Percentiles rank a stretch among this genome's conserved stretches.
These are phyloP conservation scores for Sugiyamaella castrensis DNA, from an alignment of 1,139 yeast species.

Conservation along the genomic window DNA sequence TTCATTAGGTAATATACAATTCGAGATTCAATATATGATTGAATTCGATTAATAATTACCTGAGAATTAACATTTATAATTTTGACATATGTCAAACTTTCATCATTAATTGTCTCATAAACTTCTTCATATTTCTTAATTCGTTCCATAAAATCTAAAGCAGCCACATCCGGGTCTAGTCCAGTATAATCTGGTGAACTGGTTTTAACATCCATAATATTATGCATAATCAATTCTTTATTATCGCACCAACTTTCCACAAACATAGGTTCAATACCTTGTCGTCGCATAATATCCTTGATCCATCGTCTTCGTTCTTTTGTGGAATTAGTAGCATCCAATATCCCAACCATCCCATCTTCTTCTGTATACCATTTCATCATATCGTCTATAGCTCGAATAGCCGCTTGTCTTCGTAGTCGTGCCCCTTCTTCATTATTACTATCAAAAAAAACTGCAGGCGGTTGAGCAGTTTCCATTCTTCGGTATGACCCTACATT, in stretches of 20 bases:
- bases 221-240: conserved; percentile 69
- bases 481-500: conserved; percentile 87
- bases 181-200: conserved; percentile 85
- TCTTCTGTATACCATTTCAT: conserved; percentile 80
- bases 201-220: conserved; percentile 80
- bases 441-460: conserved; percentile 77
- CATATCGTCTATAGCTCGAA: conserved; percentile 75
- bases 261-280: conserved; percentile 82
- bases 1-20: conserved; percentile 96
- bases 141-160: conserved; percentile 66
- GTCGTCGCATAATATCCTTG: conserved; percentile 57
- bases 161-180: conserved; percentile 67
- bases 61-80: conserved; percentile 84
- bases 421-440: conserved; percentile 60
- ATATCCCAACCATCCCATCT: conserved; percentile 83
- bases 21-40: conserved; percentile 84
- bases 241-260: conserved; percentile 91
- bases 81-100: conserved; percentile 76
- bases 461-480: conserved; percentile 51
- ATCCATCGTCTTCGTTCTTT: conserved; percentile 66
- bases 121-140: conserved; percentile 68
- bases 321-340: conserved; percentile 86
- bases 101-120: conserved; percentile 66
- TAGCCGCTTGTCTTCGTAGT: conserved; percentile 66
- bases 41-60: conserved; percentile 81